Conservation (phyloP, 345 rosid species). For the Populus simonii region DNA sequence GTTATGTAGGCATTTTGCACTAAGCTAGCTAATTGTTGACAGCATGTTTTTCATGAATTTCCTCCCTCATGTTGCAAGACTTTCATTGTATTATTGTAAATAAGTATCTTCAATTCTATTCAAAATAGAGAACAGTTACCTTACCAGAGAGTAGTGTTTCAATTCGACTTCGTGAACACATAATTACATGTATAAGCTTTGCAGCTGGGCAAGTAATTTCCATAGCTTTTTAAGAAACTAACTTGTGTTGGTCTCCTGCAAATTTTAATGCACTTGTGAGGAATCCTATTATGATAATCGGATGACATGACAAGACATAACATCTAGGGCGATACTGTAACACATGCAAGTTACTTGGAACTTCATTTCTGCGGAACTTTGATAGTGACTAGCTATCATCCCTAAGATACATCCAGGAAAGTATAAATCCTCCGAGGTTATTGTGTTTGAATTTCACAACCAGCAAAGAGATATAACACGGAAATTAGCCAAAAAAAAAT, state of each 20-base stretch:
- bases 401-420: constrained; percentile 1
- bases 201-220: not conserved
- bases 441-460: constrained; percentile 7
- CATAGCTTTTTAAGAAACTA: not conserved
- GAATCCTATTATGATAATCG: not conserved
- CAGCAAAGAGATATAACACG: not conserved
- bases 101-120: not conserved
- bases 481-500: not conserved
- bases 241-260: not conserved
- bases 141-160: not conserved
- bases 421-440: constrained; percentile 14
- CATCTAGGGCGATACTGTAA: not conserved
- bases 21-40: not conserved
- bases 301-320: not conserved
- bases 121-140: not conserved
- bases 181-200: not conserved
- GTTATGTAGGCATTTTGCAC: not conserved
- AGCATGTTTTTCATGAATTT: not conserved
- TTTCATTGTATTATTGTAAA: not conserved
- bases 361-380: constrained; percentile 10
- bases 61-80: not conserved
- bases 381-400: constrained; percentile 4
- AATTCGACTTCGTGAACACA: not conserved
- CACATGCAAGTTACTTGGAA: constrained; percentile 7
- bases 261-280: not conserved